These are phyloP conservation scores for Phyllosticta citribraziliensis DNA, from an alignment of 2,329 filamentous ascomycete species.

Conservation along the genomic window DNA sequence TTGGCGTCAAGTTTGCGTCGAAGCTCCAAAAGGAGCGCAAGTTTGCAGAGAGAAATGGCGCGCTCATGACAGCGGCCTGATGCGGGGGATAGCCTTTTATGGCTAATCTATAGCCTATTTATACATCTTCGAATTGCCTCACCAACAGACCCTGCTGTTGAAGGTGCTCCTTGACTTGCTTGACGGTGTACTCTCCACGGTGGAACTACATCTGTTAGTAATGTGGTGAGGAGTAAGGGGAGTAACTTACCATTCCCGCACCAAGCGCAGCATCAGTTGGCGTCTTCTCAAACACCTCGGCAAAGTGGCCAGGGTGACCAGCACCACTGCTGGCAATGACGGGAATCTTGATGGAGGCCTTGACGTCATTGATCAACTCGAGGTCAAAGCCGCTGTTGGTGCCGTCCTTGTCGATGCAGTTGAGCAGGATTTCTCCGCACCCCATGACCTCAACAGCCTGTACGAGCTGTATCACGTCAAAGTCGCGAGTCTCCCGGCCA, in stretches of 20 bases:
- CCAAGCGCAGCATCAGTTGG: conserved; percentile 85
- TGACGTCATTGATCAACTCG: conserved; percentile 82
- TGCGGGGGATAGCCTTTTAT: neutral
- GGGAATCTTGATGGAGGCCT: conserved; percentile 76
- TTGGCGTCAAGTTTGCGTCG: conserved; percentile 25
- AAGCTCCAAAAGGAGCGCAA: conserved; percentile 5
- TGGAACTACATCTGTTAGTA: conserved; percentile 55
- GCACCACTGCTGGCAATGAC: conserved; percentile 94
- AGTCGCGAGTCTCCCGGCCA: conserved; percentile 83
- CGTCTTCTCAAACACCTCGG: conserved; percentile 80
- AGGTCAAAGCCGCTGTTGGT: conserved; percentile 91
- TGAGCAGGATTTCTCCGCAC: conserved; percentile 84
- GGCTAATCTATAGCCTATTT: neutral
- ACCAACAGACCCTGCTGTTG: conserved; percentile 62
- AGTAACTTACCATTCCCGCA: conserved; percentile 66
- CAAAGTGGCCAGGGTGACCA: conserved; percentile 77
- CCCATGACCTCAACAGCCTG: conserved; percentile 94
- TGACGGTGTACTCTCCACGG: conserved; percentile 86
- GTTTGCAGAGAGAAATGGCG: neutral
- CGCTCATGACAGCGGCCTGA: neutral
- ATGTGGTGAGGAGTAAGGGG: neutral
- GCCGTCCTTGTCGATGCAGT: conserved; percentile 96
- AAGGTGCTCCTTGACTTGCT: conserved; percentile 82
- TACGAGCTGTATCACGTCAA: conserved; percentile 83
- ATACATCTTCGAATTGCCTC: conserved; percentile 59